Evolutionary conservation across 2,329 filamentous ascomycete species (phyloP).

Genomic region (Diaporthe sp.): DNA sequence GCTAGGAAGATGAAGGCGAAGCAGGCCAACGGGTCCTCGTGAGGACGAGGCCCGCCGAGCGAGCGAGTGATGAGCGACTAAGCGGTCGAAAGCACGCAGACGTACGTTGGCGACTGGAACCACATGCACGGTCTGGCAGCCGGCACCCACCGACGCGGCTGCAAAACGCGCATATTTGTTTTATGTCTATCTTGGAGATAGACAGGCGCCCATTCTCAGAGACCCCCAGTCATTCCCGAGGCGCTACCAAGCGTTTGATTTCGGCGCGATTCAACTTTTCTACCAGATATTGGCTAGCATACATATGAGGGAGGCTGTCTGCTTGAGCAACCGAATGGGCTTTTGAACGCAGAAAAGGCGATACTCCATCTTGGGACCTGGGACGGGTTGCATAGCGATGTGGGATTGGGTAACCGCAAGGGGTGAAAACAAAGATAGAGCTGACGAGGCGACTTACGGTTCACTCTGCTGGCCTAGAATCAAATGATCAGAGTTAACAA

Average conservation of each 20-base stretch:
- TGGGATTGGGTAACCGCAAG: constrained; percentile 1
- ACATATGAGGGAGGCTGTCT: neutral
- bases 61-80: neutral
- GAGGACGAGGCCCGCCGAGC: neutral
- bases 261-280: neutral
- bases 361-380: neutral
- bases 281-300: neutral
- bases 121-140: neutral
- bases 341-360: neutral
- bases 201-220: neutral
- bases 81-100: neutral
- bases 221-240: neutral
- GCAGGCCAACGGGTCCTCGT: constrained; percentile 36
- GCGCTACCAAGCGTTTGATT: too few species aligned
- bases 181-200: neutral
- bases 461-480: neutral
- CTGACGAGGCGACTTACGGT: constrained; percentile 16
- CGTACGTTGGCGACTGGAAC: neutral
- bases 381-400: constrained; percentile 9
- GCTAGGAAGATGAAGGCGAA: constrained; percentile 64
- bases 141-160: neutral
- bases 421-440: neutral
- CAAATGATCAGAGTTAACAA: neutral
- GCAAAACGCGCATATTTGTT: neutral
- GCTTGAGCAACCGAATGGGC: neutral